Evolutionary conservation across 495 filamentous ascomycete genomes (phyloP), one percentile per base, ranked within the genome.

Genomic region (Podospora comata): DNA sequence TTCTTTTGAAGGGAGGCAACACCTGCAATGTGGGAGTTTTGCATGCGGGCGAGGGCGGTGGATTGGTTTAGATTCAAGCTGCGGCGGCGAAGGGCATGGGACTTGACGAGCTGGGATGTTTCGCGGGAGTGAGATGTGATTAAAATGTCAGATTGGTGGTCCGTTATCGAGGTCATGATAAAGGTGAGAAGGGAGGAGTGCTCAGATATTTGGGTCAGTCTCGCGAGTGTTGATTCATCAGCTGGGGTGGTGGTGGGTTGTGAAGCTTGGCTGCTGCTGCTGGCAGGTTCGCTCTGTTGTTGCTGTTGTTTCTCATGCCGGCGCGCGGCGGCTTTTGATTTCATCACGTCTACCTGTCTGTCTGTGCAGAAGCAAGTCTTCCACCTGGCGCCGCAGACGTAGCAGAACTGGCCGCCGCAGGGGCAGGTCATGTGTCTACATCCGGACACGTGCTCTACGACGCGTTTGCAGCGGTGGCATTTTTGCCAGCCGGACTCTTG

Each of bases 381-480:
- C 79, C 79, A 82, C 5, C 63, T 67, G 9, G 69, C 70, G 0
- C 78, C 77, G 68, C 84, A 86, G 19, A 79, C 81, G 65, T 84
- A 86, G 72, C 85, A 86, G 73, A 86, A 87, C 56, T 84, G 72
- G 1, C 76, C 76, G 7, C 80, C 76, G 74, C 83, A 86, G 53
- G 73, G 76, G 66, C 84, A 87, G 5, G 79, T 85, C 82, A 86
- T 85, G 72, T 85, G 83, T 62, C 82, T 77, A 67, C 85, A 86
- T 0, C 81, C 85, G 27, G 79, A 78, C 26, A 66, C 71, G 65
- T 82, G 81, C 71, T 85, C 84, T 18, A 86, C 73, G 18, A 82
- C 66, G 7, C 73, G 68, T 53, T 70, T 64, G 69, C 83, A 85
- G n/a, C 70, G 73, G 34, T 74, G 73, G 64, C 82, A 85, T 20